Percentiles rank a stretch among this genome's conserved stretches.
These are phyloP conservation scores for Strobilomyces confusus DNA, from an alignment of 768 basidiomycete species.

Conservation along the genomic window DNA sequence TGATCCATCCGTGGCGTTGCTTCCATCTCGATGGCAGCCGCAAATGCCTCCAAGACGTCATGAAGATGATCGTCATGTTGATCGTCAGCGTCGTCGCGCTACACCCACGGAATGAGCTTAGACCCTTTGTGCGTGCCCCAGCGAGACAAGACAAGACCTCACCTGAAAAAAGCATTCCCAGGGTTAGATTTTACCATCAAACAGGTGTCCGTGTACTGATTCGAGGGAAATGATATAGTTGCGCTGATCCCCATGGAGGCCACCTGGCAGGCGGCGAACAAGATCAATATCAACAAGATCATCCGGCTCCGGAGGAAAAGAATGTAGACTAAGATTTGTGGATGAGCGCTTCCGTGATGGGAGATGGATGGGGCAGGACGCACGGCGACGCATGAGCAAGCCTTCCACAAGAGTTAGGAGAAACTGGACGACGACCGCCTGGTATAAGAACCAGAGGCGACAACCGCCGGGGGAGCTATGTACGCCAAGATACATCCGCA, in stretches of 20 bases:
- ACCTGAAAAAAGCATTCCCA: conserved; percentile 20
- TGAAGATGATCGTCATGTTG: conserved; percentile 9
- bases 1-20: not conserved
- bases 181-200: conserved; percentile 8
- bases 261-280: conserved; percentile 8
- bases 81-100: conserved; percentile 20
- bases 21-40: conserved; percentile 10
- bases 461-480: conserved; percentile 7
- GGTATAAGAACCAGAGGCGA: conserved; percentile 15
- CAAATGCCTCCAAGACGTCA: conserved; percentile 19
- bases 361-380: not conserved
- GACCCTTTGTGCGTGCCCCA: not conserved
- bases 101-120: not conserved
- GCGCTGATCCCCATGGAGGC: conserved; percentile 19
- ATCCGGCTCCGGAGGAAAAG: conserved; percentile 11
- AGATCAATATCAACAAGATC: conserved; percentile 8
- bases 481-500: conserved; percentile 17
- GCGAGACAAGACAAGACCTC: not conserved
- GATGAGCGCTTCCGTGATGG: not conserved
- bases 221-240: conserved; percentile 3
- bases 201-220: conserved; percentile 15
- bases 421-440: conserved; percentile 11
- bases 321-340: conserved; percentile 12
- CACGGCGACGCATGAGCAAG: conserved; percentile 20
- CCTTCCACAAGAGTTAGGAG: conserved; percentile 10